phyloP scores from a whole-genome alignment of 352 stramenopile genomes.

The Pythium rishiriense region DNA sequence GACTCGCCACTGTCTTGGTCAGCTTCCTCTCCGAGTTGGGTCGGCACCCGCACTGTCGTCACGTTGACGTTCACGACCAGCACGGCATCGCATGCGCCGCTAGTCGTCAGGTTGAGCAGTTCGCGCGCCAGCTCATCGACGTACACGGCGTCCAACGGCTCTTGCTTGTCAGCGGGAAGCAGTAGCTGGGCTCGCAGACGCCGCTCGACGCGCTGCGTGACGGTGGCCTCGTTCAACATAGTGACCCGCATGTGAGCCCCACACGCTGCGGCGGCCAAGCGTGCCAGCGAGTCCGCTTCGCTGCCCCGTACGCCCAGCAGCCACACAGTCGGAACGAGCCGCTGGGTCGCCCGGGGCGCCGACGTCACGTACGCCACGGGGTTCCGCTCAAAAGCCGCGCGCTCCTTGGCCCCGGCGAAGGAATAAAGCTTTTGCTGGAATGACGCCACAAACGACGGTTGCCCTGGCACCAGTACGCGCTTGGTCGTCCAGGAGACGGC shows the following conservation, averaged over 20 bases:
- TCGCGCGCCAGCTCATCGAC: slow-evolving; percentile 28
- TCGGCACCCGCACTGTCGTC: not conserved
- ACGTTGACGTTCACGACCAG: slow-evolving; percentile 21
- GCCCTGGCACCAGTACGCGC: slow-evolving; percentile 42
- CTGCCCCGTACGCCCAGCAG: slow-evolving; percentile 54
- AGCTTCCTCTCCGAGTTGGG: slow-evolving; percentile 15
- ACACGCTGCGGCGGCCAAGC: not conserved
- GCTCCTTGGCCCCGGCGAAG: slow-evolving; percentile 48
- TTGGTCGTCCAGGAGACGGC: slow-evolving; percentile 55
- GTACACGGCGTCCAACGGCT: slow-evolving; percentile 14
- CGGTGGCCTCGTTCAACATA: slow-evolving; percentile 18
- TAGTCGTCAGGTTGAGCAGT: slow-evolving; percentile 13
- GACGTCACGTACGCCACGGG: slow-evolving; percentile 44
- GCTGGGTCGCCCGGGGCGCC: slow-evolving; percentile 25
- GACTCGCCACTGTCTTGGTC: slow-evolving; percentile 5
- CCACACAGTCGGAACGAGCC: slow-evolving; percentile 43
- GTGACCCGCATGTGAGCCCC: slow-evolving; percentile 4
- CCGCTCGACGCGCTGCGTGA: slow-evolving; percentile 19
- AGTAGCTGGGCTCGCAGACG: slow-evolving; percentile 28
- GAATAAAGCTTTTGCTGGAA: slow-evolving; percentile 55
- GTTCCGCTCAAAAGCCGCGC: slow-evolving; percentile 49
- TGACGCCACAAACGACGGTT: slow-evolving; percentile 35
- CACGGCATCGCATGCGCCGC: slow-evolving; percentile 5
- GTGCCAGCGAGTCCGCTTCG: slow-evolving; percentile 18
- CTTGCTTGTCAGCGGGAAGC: slow-evolving; percentile 13